Conservation (phyloP, 2,329 filamentous ascomycete species). For the Zasmidium angulare region DNA sequence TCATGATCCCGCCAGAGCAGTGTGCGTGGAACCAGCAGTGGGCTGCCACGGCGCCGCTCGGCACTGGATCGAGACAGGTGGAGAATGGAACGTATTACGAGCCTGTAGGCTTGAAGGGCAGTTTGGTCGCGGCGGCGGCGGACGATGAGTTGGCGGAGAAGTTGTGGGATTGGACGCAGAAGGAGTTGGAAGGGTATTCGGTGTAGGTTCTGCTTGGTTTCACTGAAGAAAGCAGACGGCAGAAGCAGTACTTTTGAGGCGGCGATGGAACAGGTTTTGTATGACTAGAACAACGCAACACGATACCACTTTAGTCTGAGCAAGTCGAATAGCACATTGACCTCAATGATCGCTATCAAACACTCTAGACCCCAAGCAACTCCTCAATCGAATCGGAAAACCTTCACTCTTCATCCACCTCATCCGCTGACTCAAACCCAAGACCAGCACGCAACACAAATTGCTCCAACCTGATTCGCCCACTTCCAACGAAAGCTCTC, state of each 20-base stretch:
- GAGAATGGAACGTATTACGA: constrained; percentile 40
- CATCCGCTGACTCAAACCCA: background rate
- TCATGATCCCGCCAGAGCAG: constrained; percentile 21
- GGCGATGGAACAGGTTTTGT: too few relatives aligned
- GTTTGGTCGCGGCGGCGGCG: constrained; percentile 20
- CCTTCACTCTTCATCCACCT: background rate
- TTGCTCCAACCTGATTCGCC: background rate
- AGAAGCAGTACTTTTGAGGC: too few relatives aligned
- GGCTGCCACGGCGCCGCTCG: constrained; percentile 40
- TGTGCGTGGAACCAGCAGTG: constrained; percentile 47
- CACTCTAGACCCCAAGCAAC: too few relatives aligned
- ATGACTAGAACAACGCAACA: too few relatives aligned
- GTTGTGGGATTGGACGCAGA: constrained; percentile 41
- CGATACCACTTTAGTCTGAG: background rate
- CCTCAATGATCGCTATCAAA: too few relatives aligned
- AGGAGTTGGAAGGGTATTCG: constrained; percentile 15
- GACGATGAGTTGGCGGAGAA: constrained; percentile 27
- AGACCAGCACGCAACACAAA: background rate
- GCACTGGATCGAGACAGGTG: constrained; percentile 25
- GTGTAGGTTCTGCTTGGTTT: too few relatives aligned
- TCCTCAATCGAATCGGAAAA: too few relatives aligned
- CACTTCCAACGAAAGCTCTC: background rate
- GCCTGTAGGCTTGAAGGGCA: constrained; percentile 36
- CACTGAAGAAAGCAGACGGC: too few relatives aligned
- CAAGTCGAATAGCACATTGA: too few relatives aligned